Evolutionary conservation across 495 filamentous ascomycete species (phyloP).

Genomic region (Podospora didyma): DNA sequence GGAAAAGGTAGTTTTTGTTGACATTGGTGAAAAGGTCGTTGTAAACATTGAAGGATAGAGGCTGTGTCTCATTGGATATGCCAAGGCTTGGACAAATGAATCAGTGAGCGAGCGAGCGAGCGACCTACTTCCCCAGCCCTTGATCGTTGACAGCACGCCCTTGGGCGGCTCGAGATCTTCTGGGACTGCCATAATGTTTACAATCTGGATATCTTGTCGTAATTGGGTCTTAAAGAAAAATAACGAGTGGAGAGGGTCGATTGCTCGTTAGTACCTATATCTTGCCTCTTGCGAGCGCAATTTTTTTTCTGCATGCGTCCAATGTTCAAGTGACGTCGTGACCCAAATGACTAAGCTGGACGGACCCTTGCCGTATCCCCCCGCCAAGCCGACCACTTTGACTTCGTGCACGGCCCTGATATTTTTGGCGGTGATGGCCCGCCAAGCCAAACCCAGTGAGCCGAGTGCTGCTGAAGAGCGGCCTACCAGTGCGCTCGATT

Average conservation of each 20-base stretch:
- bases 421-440: neutral
- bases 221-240: neutral
- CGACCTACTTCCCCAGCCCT: slow-evolving; percentile 8
- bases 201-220: neutral
- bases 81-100: neutral
- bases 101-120: neutral
- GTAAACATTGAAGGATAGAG: too few species aligned
- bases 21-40: neutral
- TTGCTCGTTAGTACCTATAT: too few species aligned
- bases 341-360: neutral
- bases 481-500: too few species aligned
- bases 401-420: neutral
- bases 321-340: neutral
- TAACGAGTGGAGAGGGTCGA: neutral
- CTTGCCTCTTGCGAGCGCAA: neutral
- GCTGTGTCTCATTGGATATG: too few species aligned
- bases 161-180: slow-evolving; percentile 1
- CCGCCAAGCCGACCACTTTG: neutral
- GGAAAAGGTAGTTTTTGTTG: neutral
- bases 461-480: too few species aligned
- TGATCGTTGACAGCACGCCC: neutral
- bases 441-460: too few species aligned
- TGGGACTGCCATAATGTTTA: slow-evolving; percentile 3
- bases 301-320: neutral
- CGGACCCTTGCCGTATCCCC: neutral